Evolutionary conservation across 441 rosid species (phyloP), one percentile per base, ranked within the genome.

Genomic region (Rhodomyrtus psidioides): DNA sequence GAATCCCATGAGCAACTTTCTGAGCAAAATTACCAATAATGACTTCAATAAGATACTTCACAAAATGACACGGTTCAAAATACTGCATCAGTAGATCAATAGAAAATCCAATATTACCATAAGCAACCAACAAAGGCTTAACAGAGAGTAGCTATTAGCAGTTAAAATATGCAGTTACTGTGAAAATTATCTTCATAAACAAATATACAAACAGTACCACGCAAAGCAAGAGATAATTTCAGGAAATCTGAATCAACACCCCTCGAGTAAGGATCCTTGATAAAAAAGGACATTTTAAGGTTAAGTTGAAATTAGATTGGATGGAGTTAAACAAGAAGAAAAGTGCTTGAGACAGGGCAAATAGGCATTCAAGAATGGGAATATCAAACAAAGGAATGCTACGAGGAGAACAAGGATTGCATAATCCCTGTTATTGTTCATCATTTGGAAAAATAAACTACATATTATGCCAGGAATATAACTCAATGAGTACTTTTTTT

Each of bases 221-320:
- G 87, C 51, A 87, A 91, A 56, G 92, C 92, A 28, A 92, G 90
- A 89, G 96, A 93, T 82, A 91, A 91, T 91, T 92, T 92, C 87
- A 93, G 89, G 81, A 76, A 88, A 83, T 92, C 93, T 56, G 88
- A 59, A 91, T 94, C 92, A 89, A 91, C 91, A 46, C 94, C 94
- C 86, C 86, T 90, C 6, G 94, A 88, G 89, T 89, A 90, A 76
- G 96, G 94, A 93, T 94, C 93, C 95, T 95, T 92, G 85, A 51
- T 82, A 74, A 82, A 83, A 59, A 65, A 58, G 74, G 62, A 83
- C 70, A 79, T 15, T 5, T 60, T 83, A 55, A 83, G 49, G 53
- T 62, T 30, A 53, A 62, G 39, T 59, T 30, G 51, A 19, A 58
- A 39, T 46, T 27, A 27, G 55, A 30, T 56, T 13, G 49, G 49